Evolutionary conservation across 2,329 filamentous ascomycete genomes (phyloP).

Genomic region (Alternaria arborescens): DNA sequence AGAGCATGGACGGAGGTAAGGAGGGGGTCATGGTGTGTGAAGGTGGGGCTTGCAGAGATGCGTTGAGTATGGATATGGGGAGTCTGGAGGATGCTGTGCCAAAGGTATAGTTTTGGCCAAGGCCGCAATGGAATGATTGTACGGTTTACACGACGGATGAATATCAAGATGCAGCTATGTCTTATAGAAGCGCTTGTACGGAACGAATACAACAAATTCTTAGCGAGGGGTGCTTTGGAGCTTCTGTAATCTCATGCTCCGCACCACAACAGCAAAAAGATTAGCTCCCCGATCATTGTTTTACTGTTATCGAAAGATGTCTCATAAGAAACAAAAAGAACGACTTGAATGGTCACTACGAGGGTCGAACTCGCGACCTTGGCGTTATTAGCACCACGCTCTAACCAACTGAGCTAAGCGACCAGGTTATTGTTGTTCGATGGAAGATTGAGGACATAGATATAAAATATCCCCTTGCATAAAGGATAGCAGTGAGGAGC

Average conservation of each 20-base stretch:
- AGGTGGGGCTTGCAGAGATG: conserved; percentile 55
- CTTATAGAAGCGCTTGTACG: too few relatives aligned
- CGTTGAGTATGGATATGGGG: conserved; percentile 43
- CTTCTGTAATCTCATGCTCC: too few relatives aligned
- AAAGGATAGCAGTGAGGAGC: too few relatives aligned
- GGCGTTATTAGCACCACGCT: background rate
- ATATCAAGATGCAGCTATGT: too few relatives aligned
- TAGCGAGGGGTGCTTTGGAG: too few relatives aligned
- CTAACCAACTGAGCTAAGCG: conserved; percentile 1
- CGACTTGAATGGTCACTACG: conserved; percentile 17
- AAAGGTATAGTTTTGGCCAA: background rate
- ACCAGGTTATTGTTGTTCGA: background rate
- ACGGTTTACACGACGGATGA: background rate
- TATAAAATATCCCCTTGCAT: too few relatives aligned
- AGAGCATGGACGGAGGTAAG: conserved; percentile 50
- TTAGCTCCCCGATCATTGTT: too few relatives aligned
- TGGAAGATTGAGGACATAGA: background rate
- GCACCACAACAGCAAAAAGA: background rate
- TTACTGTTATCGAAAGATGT: background rate
- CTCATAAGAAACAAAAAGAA: background rate
- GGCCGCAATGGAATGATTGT: background rate
- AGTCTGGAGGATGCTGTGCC: conserved; percentile 37
- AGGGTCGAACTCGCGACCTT: conserved; percentile 20
- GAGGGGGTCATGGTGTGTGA: conserved; percentile 52
- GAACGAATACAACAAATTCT: too few relatives aligned